These are phyloP conservation scores for Kalanchoe fedtschenkoi DNA, from an alignment of 164 flowering plant species.

Conservation along the genomic window DNA sequence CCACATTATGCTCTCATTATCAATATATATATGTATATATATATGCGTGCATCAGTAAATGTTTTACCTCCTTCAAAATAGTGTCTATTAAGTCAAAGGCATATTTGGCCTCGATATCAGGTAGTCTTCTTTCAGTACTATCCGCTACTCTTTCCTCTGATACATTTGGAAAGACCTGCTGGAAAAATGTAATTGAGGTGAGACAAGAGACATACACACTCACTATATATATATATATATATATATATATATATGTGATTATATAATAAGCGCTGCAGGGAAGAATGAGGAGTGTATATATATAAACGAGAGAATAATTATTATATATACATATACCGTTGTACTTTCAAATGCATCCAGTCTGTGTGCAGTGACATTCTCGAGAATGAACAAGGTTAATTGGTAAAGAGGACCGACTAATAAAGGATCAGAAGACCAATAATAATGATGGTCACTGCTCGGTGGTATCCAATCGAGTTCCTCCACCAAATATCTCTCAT, in stretches of 20 bases:
- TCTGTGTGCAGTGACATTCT: background rate
- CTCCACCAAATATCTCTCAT: no score
- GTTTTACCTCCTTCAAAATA: background rate
- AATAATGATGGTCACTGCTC: background rate
- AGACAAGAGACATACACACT: no score
- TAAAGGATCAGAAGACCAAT: background rate
- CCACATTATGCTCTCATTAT: background rate
- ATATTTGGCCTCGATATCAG: background rate
- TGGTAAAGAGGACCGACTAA: background rate
- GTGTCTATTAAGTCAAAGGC: background rate
- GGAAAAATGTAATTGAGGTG: background rate
- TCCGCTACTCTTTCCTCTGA: background rate
- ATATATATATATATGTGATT: background rate
- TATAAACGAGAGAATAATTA: no score
- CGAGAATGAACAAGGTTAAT: background rate
- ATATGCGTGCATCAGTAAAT: background rate
- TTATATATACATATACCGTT: no score
- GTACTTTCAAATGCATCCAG: background rate
- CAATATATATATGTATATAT: background rate
- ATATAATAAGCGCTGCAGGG: background rate
- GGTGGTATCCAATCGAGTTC: background rate
- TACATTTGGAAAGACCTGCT: background rate
- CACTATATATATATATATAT: no score
- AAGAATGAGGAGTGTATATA: no score
- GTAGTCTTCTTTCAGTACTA: background rate